Base-by-base conservation (phyloP, 192 early-diverging fungal genomes). In the Dimargaris xerosporica region DNA sequence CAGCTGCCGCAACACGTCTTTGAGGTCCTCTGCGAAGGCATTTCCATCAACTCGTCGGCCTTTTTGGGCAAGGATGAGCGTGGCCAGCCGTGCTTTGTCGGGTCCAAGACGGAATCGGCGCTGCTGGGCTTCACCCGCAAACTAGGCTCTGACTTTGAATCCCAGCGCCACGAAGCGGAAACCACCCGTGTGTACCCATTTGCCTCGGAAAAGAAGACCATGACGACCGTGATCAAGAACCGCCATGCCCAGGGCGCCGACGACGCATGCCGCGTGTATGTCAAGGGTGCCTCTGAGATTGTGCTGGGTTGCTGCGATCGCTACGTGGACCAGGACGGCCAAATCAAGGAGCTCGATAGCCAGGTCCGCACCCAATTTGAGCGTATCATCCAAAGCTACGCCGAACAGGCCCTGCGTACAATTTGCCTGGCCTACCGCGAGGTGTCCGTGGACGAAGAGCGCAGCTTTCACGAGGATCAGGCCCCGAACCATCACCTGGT, bases 31-130 rank as follows among this genome's bases (percentile, higher is more conserved):
- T 72, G 87, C 31, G 80, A 91, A 50, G 75, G 82, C 25, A 86
- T 94, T 60, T 80, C 85, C 25, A 77, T 91, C 69, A 93, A 93
- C 66, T 89, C 87, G 2, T 85, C 87, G 0, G 90, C 89, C 2
- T 88, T 85, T 72, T 5, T 25, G 12, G 11, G 26, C 17, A 12
- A 21, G 4, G 46, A n/a, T 16, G 2, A 2, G 2, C 2, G 46
- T 11, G 46, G 17, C 17, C 21, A 6, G 2, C 21, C 52, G 2
- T n/a, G 9, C 3, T 84, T 94, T 66, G 73, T 85, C 34, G 97
- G 97, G 29, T 91, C 88, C 70, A 98, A 98, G 74, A 98, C 93
- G 12, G 97, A 99, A 67, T 83, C 87, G 4, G 97, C 97, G 0
- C 62, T 99, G 50, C 77, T 99, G 21, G 78, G 84, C 28, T 90